Evolutionary conservation across 192 early-diverging fungal genomes (phyloP), one percentile per base, ranked within the genome.

Genomic region (Backusella tarrabulga): DNA sequence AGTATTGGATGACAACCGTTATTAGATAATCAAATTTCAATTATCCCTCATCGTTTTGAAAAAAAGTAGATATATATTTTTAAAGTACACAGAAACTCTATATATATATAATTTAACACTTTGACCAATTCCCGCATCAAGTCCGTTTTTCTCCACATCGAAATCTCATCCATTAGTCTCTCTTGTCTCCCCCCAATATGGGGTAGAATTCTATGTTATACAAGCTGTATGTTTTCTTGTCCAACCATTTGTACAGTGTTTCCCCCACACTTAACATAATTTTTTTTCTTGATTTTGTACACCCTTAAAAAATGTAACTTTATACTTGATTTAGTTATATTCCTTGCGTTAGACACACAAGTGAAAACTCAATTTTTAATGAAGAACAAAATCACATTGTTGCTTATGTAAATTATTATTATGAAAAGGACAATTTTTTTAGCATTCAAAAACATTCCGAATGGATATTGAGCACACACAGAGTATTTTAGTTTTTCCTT

Each of bases 311-410:
- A 63, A 29, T 63, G 23, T 63, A 63, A 14, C 56, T 63, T 60
- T 29, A 14, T 63, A 63, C 56, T 29, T 63, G 21, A 63, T 63
- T 63, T 63, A 63, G 56, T 29, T 29, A 63, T 63, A 63, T 63
- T 63, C 56, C 56, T 29, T 63, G 56, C 56, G 26, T 19, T 63
- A 29, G 14, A 63, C 4, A 63, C 56, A 63, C 12, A 63, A 63
- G 23, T 11, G 26, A 29, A 63, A 63, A 63, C 56, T 63, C 26
- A 63, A 63, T 63, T 63, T 63, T 63, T 63, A 63, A 63, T 63
- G 23, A 23, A 63, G 21, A 9, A 63, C 56, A 63, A 12, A 63
- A 63, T 63, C 2, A 63, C 23, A 60, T 60, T 60, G 3, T 26
- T 60, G 54, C 54, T 60, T 60, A 60, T 26, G 12, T 60, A 60